Base-by-base conservation (phyloP, 306 rosid genomes). In the Betula pendula region DNA sequence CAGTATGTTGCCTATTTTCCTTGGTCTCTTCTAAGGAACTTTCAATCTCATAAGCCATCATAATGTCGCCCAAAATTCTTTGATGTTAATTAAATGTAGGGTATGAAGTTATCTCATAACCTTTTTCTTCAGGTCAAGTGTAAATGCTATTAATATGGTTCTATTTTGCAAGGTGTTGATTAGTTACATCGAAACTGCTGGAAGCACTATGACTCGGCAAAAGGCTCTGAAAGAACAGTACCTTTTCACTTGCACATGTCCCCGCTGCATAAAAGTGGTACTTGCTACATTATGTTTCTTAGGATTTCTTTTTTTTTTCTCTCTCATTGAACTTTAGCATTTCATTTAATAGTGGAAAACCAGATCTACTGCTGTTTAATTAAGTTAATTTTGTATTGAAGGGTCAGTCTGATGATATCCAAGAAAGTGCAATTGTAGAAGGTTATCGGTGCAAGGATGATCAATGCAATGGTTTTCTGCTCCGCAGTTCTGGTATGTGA, bases 181-280 rank as follows among this genome's bases (percentile, higher is more conserved):
- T 81, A 92, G 96, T 88, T 95, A 92, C 72, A 89, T 95, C 35
- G 98, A 95, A 78, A 92, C 95, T 70, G 88, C 96, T 73, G 95
- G 92, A 84, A 90, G 95, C 84, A 95, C 96, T 29, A 81, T 77
- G 87, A 85, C 95, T 62, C 95, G 97, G 79, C 97, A 89, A 76
- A 90, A 88, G 87, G 87, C 89, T 75, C 89, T 94, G 58, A 90
- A 83, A 82, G 95, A 94, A 72, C 96, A 94, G 81, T 92, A 95
- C 76, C 78, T 84, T 53, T 95, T 95, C 82, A 79, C 87, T 53
- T 95, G 97, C 83, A 75, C 89, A 20, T 95, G 98, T 80, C 82
- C 89, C 68, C 86, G 88, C 79, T 95, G 97, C 81, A 83, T 78
- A 75, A 90, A 86, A 89, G 59, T 47, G 96, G 96, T 95, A 90